phyloP scores from a whole-genome alignment of 1,139 yeast genomes.

The Hansenula lynferdii region DNA sequence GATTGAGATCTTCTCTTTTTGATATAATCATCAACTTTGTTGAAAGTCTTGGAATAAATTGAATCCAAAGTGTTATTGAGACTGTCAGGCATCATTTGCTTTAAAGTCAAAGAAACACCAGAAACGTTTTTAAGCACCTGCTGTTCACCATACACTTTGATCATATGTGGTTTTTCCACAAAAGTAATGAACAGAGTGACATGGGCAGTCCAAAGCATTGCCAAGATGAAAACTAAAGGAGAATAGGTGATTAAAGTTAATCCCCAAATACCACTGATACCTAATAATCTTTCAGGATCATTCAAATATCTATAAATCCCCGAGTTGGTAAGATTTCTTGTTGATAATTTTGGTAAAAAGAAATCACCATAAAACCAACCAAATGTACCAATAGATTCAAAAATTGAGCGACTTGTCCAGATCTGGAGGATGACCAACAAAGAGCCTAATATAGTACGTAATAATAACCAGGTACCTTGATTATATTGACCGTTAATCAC shows the following conservation, averaged over 20 bases:
- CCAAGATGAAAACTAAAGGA: constrained; percentile 48
- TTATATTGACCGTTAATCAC: constrained; percentile 26
- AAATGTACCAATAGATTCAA: constrained; percentile 73
- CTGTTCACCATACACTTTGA: constrained; percentile 67
- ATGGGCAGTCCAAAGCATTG: constrained; percentile 64
- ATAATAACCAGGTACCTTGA: constrained; percentile 41
- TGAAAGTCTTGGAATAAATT: constrained; percentile 14
- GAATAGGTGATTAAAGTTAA: constrained; percentile 60
- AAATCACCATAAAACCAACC: constrained; percentile 94
- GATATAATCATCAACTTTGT: constrained; percentile 17
- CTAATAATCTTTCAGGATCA: constrained; percentile 80
- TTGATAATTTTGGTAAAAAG: constrained; percentile 54
- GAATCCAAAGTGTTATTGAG: constrained; percentile 23
- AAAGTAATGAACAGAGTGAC: constrained; percentile 66
- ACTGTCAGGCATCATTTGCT: constrained; percentile 29
- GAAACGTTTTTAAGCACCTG: constrained; percentile 55
- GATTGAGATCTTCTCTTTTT: constrained; percentile 20
- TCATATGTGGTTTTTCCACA: constrained; percentile 79
- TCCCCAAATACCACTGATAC: constrained; percentile 85
- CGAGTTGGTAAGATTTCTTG: constrained; percentile 54
- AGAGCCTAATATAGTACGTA: constrained; percentile 55
- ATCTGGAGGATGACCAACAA: constrained; percentile 55
- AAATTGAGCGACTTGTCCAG: constrained; percentile 70
- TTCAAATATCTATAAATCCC: constrained; percentile 84
- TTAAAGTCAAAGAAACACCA: constrained; percentile 41